phyloP scores from a whole-genome alignment of 345 rosid genomes.

The Syzygium jambos region DNA sequence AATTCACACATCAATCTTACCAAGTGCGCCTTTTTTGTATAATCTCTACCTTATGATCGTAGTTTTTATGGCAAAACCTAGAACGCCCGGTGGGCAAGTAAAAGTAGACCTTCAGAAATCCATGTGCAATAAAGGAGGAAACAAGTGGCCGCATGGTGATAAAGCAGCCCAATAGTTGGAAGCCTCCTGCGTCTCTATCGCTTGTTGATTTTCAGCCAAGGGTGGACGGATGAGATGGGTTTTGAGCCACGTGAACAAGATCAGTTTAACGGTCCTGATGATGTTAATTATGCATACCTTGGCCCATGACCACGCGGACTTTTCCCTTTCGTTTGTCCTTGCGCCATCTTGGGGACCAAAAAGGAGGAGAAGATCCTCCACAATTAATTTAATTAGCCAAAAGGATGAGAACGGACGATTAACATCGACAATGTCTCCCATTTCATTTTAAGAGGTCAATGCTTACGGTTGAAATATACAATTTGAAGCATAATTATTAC shows the following conservation, averaged over 20 bases:
- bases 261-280: neutral
- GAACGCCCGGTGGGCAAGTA: neutral
- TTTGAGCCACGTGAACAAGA: neutral
- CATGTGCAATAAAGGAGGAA: neutral
- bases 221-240: neutral
- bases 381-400: neutral
- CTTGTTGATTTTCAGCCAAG: neutral
- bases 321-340: neutral
- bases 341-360: neutral
- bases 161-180: neutral
- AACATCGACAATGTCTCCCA: neutral
- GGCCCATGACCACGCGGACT: neutral
- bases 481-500: neutral
- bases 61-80: neutral
- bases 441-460: neutral
- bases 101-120: neutral
- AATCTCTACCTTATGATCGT: no score
- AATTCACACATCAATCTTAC: neutral
- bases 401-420: neutral
- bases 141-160: neutral
- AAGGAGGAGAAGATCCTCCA: neutral
- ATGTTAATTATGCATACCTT: neutral
- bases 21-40: neutral
- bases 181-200: neutral
- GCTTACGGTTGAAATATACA: neutral